These are phyloP conservation scores for Loxodes magnus DNA, from an alignment of 73 alveolate genomes.

Conservation along the genomic window DNA sequence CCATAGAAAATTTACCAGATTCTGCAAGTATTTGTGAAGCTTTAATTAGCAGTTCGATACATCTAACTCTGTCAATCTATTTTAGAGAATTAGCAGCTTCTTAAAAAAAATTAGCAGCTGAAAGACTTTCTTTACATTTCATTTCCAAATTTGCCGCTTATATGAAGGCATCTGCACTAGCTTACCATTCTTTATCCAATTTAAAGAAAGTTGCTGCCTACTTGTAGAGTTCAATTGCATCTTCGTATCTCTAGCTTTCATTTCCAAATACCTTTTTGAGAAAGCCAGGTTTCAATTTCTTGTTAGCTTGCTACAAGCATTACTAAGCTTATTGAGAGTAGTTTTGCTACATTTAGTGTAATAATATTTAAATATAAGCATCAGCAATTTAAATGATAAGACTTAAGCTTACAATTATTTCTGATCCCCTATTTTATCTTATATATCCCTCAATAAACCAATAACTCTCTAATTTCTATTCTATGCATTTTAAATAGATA, in stretches of 20 bases:
- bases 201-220: constrained; percentile 64
- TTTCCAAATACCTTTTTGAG: constrained; percentile 40
- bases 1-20: constrained; percentile 39
- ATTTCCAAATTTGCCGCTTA: constrained; percentile 35
- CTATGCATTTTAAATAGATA: too few species aligned
- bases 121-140: constrained; percentile 47
- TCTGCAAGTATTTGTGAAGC: constrained; percentile 40
- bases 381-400: too few species aligned
- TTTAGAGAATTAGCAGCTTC: constrained; percentile 56
- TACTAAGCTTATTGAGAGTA: constrained; percentile 10
- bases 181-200: constrained; percentile 45
- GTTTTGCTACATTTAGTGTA: too few species aligned
- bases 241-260: constrained; percentile 51
- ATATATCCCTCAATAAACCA: too few species aligned
- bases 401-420: too few species aligned
- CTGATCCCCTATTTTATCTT: too few species aligned
- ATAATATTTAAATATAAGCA: too few species aligned
- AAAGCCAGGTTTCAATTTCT: constrained; percentile 45
- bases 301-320: constrained; percentile 25
- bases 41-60: constrained; percentile 23
- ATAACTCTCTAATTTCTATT: too few species aligned
- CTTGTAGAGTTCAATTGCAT: constrained; percentile 43
- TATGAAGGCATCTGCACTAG: too few species aligned
- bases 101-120: constrained; percentile 29
- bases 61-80: constrained; percentile 25